Evolutionary conservation across 1,139 yeast genomes (phyloP).

Genomic region (Blastobotrys ciferrii): DNA sequence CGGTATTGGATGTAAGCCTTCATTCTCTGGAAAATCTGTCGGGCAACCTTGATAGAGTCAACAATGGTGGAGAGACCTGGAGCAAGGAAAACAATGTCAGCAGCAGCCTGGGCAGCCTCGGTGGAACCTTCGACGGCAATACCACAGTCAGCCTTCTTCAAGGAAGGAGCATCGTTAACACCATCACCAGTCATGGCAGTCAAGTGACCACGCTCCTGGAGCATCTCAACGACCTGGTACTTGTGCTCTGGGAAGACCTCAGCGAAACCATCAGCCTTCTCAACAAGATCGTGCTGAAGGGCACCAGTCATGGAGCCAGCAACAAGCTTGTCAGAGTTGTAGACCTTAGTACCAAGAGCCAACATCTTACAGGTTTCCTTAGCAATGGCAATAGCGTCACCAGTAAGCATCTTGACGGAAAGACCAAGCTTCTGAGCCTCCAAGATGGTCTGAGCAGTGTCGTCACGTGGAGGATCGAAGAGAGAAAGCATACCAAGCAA

Average conservation of each 20-base stretch:
- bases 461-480: constrained; percentile 99
- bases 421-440: constrained; percentile 94
- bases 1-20: constrained; percentile 78
- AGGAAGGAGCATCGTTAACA: constrained; percentile 77
- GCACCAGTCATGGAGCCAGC: constrained; percentile 90
- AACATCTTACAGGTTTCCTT: constrained; percentile 98
- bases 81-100: constrained; percentile 75
- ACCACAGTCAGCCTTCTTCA: constrained; percentile 79
- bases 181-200: constrained; percentile 86
- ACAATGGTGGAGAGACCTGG: constrained; percentile 78
- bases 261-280: constrained; percentile 78
- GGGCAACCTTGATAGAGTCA: constrained; percentile 73
- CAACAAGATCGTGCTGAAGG: constrained; percentile 71
- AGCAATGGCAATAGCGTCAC: constrained; percentile 99
- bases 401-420: constrained; percentile 96
- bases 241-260: constrained; percentile 82
- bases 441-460: constrained; percentile 91
- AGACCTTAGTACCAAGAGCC: constrained; percentile 94
- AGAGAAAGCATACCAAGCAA: constrained; percentile 97
- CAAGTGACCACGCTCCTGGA: constrained; percentile 73
- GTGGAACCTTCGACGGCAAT: constrained; percentile 82
- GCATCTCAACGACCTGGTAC: constrained; percentile 74
- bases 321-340: constrained; percentile 96
- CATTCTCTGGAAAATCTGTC: constrained; percentile 83
- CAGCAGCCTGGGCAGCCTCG: constrained; percentile 79